phyloP scores from a whole-genome alignment of 1,139 yeast genomes.

The Saccharomyces hybrid region DNA sequence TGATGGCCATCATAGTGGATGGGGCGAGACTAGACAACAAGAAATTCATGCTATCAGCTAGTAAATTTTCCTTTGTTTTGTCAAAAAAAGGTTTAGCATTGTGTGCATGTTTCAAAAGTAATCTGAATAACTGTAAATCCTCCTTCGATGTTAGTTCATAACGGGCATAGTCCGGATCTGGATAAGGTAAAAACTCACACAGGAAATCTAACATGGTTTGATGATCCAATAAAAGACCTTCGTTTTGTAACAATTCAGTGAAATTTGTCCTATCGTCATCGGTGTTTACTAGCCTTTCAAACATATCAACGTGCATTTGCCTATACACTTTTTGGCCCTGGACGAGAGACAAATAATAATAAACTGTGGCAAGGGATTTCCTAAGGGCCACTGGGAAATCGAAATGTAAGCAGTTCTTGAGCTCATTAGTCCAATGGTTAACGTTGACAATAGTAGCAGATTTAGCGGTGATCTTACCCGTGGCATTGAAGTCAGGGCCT shows the following conservation, averaged over 20 bases:
- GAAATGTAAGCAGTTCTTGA: slow-evolving; percentile 73
- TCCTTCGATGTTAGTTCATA: slow-evolving; percentile 28
- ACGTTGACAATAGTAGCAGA: slow-evolving; percentile 71
- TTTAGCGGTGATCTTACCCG: slow-evolving; percentile 51
- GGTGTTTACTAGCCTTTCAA: slow-evolving; percentile 42
- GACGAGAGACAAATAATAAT: slow-evolving; percentile 62
- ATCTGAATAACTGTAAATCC: slow-evolving; percentile 33
- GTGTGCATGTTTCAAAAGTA: slow-evolving; percentile 34
- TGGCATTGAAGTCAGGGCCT: slow-evolving; percentile 43
- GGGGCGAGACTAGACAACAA: slow-evolving; percentile 41
- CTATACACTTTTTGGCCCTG: slow-evolving; percentile 67
- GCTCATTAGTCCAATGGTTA: slow-evolving; percentile 83
- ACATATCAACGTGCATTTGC: slow-evolving; percentile 56
- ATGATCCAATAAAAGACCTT: slow-evolving; percentile 43
- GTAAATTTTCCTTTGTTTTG: slow-evolving; percentile 24
- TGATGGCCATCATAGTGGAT: slow-evolving; percentile 49
- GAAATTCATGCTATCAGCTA: slow-evolving; percentile 32
- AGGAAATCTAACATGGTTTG: slow-evolving; percentile 38
- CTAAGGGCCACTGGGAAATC: slow-evolving; percentile 67
- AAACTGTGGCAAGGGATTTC: slow-evolving; percentile 57
- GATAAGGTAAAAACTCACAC: slow-evolving; percentile 43
- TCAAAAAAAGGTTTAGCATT: slow-evolving; percentile 36
- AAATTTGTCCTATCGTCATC: slow-evolving; percentile 38
- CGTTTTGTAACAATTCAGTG: slow-evolving; percentile 35
- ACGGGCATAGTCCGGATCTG: slow-evolving; percentile 36